A percentile compares a stretch with the other conserved stretches of the same genome.
Evolutionary conservation across 139 green algal species (phyloP).

Genomic region (Parachlorella kessleri): DNA sequence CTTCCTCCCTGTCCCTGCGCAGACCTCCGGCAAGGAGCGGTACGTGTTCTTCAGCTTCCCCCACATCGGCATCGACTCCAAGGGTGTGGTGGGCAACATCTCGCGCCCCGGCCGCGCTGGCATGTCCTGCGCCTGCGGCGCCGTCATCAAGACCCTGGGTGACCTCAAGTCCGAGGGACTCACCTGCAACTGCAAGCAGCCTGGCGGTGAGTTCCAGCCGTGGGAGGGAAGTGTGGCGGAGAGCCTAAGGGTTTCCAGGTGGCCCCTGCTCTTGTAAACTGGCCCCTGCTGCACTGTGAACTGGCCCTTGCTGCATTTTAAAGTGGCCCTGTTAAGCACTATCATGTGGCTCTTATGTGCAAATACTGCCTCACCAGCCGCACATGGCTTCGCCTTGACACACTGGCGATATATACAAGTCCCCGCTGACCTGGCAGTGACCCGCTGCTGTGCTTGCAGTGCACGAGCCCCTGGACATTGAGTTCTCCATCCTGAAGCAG

Average conservation of each 20-base stretch:
- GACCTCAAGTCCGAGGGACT: constrained; percentile 50
- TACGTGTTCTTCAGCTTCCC: constrained; percentile 94
- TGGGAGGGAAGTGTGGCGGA: no score
- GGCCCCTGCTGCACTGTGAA: no score
- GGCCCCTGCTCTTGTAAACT: no score
- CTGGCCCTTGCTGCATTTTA: no score
- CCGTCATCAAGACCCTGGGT: constrained; percentile 57
- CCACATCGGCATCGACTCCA: constrained; percentile 80
- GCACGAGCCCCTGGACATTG: constrained; percentile 82
- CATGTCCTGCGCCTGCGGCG: constrained; percentile 78
- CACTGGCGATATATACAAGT: background rate
- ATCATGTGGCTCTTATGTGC: background rate
- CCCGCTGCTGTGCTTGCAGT: constrained; percentile 47
- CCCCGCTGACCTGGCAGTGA: no score
- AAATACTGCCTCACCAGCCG: background rate
- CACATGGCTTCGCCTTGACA: background rate
- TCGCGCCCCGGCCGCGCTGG: constrained; percentile 51
- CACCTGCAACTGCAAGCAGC: constrained; percentile 47
- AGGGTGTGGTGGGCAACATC: constrained; percentile 60
- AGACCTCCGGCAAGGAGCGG: constrained; percentile 64
- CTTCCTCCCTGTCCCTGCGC: background rate
- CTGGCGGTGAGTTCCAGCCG: constrained; percentile 55
- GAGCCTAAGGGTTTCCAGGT: no score
- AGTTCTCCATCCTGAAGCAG: constrained; percentile 90
- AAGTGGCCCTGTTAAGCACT: no score